Evolutionary conservation across 441 rosid species (phyloP), one percentile per base, ranked within the genome.

Genomic region (Biscutella laevigata): DNA sequence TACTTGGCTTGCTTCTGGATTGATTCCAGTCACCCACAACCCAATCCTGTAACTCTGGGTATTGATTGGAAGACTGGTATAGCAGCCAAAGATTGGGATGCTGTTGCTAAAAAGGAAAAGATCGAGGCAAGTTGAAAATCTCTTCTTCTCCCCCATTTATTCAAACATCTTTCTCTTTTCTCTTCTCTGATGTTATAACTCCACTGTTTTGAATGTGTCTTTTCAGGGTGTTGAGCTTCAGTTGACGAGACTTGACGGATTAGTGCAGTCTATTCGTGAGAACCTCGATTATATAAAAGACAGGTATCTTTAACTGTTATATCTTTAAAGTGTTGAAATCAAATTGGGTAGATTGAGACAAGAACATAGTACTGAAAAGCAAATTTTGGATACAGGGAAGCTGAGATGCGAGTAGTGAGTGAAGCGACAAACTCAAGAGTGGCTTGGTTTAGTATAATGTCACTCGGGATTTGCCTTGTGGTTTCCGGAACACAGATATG

Each of bases 11-110:
- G 97, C 67, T 89, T 89, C 78, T 80, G 78, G 87, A 14, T 66
- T 55, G 83, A 71, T 53, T 55, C 62, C 5, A 60, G 44, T 13
- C 72, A 58, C 21, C 76, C 71, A 14, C 73, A 60, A 32, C 54
- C 64, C 28, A 59, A 57, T 35, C 71, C 56, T 11, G 27, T 66
- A 16, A 83, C 83, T 52, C 70, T 89, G 37, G 80, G 94, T 25
- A 67, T 89, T 17, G 94, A 89, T 68, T 89, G 95, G 95, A 86
- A 66, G 78, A 82, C 58, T 24, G 97, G 97, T 48, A 75, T 86
- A 5, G 82, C 88, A 35, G 85, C 95, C 4, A 82, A 81, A 77
- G 88, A 89, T 71, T 89, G 95, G 95, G 94, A 86, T 12, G 76
- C 91, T 16, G 87, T 89, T 57, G 95, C 91, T 0, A 89, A 69